Evolutionary conservation across 1,284 basidiomycete genomes (phyloP).

Genomic region (Lentinus polychrous): DNA sequence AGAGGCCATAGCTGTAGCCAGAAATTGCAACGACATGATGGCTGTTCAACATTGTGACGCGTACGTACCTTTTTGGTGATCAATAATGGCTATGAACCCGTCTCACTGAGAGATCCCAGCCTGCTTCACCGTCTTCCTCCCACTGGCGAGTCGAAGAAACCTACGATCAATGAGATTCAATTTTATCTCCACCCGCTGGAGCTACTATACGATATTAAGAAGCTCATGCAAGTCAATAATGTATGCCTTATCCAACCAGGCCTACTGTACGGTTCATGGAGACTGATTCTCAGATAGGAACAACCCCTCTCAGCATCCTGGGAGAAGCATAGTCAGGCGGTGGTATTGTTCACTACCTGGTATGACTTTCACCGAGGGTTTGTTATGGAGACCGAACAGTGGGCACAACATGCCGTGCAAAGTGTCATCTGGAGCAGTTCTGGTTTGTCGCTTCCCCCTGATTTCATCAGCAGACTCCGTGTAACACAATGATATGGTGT

Average conservation of each 20-base stretch:
- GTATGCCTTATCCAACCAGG: slow-evolving; percentile 25
- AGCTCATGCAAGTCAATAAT: slow-evolving; percentile 50
- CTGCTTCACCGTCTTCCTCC: slow-evolving; percentile 63
- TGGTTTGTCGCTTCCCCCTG: slow-evolving; percentile 35
- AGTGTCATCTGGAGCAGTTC: slow-evolving; percentile 63
- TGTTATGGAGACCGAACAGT: slow-evolving; percentile 52
- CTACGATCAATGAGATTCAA: slow-evolving; percentile 66
- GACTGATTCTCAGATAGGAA: slow-evolving; percentile 36
- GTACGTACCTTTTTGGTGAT: slow-evolving; percentile 32
- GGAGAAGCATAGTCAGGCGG: slow-evolving; percentile 56
- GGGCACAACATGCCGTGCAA: slow-evolving; percentile 67
- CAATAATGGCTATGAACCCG: neutral
- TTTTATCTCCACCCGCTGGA: slow-evolving; percentile 69
- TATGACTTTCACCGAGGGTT: slow-evolving; percentile 46
- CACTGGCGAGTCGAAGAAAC: slow-evolving; percentile 36
- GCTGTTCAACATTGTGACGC: slow-evolving; percentile 75
- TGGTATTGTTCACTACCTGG: slow-evolving; percentile 67
- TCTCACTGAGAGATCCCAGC: slow-evolving; percentile 30
- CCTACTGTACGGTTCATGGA: neutral
- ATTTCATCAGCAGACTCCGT: neutral
- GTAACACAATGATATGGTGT: neutral
- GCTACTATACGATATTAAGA: slow-evolving; percentile 64
- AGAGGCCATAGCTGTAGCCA: slow-evolving; percentile 68
- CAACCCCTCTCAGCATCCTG: slow-evolving; percentile 68
- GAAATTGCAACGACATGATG: slow-evolving; percentile 61